These are phyloP conservation scores for Acer campestre DNA, from an alignment of 345 rosid genomes.

Conservation along the genomic window DNA sequence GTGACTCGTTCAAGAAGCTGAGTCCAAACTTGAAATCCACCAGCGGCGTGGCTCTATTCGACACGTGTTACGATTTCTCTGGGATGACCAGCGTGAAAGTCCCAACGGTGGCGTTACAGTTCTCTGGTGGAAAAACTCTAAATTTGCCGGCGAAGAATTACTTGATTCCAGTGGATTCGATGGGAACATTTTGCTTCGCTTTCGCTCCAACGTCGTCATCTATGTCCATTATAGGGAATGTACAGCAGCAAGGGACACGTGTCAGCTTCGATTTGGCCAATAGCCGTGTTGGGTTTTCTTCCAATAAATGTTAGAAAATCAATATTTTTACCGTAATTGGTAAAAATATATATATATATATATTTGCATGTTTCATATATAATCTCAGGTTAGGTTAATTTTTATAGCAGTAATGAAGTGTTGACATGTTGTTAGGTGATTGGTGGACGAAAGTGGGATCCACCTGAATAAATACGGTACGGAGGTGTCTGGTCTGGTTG, in stretches of 20 bases:
- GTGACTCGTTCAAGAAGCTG: conserved; percentile 65
- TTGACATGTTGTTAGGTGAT: neutral
- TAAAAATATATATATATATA: no score
- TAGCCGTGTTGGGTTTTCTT: conserved; percentile 62
- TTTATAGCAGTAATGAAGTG: neutral
- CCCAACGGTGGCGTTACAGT: conserved; percentile 78
- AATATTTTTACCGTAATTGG: conserved; percentile 11
- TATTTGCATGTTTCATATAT: neutral
- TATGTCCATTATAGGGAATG: conserved; percentile 88
- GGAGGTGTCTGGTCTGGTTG: neutral
- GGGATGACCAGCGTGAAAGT: conserved; percentile 60
- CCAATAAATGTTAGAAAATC: conserved; percentile 51
- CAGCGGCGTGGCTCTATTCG: conserved; percentile 67
- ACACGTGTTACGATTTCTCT: conserved; percentile 89
- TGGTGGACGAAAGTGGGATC: conserved; percentile 23
- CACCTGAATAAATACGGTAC: conserved; percentile 23
- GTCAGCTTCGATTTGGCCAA: conserved; percentile 76
- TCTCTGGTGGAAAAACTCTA: conserved; percentile 55
- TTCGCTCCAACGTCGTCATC: conserved; percentile 89
- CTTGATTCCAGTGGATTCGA: conserved; percentile 65
- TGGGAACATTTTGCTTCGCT: conserved; percentile 88
- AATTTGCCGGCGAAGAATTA: conserved; percentile 80
- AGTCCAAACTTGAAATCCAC: conserved; percentile 41
- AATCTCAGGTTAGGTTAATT: neutral
- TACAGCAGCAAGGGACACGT: conserved; percentile 96